A percentile compares a stretch with the other conserved stretches of the same genome.
These are phyloP conservation scores for Leccinum pachyderme DNA, from an alignment of 1,284 basidiomycete genomes.

Conservation along the genomic window DNA sequence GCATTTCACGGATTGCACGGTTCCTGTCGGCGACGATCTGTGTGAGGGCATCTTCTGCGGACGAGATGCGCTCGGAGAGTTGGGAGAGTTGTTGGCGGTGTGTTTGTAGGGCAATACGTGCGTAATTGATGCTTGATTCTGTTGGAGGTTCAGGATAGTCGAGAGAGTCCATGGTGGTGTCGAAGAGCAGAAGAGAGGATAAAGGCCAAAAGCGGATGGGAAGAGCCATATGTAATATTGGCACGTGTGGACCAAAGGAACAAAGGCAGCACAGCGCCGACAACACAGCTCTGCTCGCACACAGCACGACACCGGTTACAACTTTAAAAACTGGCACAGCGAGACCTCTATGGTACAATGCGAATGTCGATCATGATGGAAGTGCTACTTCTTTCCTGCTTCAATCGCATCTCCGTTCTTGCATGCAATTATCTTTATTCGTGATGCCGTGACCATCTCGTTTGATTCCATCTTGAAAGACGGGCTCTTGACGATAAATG, in stretches of 20 bases:
- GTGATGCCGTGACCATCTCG: slow-evolving; percentile 70
- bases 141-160: slow-evolving; percentile 54
- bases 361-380: background rate
- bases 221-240: slow-evolving; percentile 11
- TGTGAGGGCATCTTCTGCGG: slow-evolving; percentile 52
- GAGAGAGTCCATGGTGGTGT: slow-evolving; percentile 17
- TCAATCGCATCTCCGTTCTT: slow-evolving; percentile 88
- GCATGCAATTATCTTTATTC: slow-evolving; percentile 95
- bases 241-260: slow-evolving; percentile 22
- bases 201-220: slow-evolving; percentile 21
- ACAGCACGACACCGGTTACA: slow-evolving; percentile 8
- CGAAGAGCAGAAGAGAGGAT: slow-evolving; percentile 8
- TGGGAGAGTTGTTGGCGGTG: slow-evolving; percentile 36
- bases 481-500: slow-evolving; percentile 90
- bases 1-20: slow-evolving; percentile 50
- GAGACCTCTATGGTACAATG: slow-evolving; percentile 25
- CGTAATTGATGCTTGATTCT: slow-evolving; percentile 44
- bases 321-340: background rate
- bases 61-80: slow-evolving; percentile 39
- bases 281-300: slow-evolving; percentile 7
- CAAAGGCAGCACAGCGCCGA: background rate
- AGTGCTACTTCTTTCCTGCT: slow-evolving; percentile 50
- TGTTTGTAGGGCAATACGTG: slow-evolving; percentile 41
- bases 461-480: slow-evolving; percentile 94
- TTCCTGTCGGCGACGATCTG: slow-evolving; percentile 55